Conservation (phyloP, 179 eudicot genomes). For the Heliamphora pulchella region DNA sequence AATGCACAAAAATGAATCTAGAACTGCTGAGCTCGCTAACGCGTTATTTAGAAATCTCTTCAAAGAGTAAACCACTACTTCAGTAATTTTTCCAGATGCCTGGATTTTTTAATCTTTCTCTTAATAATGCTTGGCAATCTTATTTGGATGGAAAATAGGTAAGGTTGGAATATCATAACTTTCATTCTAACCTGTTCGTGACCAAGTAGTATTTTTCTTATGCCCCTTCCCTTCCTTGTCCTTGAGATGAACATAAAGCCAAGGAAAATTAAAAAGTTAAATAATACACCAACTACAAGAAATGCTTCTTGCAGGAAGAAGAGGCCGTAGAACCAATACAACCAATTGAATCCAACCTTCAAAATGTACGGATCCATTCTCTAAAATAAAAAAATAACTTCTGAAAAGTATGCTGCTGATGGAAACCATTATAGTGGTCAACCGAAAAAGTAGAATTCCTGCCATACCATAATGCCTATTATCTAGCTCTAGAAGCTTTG, state of each 20-base stretch:
- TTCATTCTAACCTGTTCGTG: neutral
- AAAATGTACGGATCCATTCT: neutral
- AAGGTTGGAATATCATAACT: neutral
- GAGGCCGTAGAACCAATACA: neutral
- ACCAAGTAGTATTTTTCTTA: conserved; percentile 1
- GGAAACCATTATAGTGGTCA: neutral
- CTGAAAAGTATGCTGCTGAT: neutral
- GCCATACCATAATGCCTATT: no score
- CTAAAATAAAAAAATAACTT: neutral
- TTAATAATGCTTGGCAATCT: neutral
- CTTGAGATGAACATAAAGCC: neutral
- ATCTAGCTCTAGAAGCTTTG: no score
- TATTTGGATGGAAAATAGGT: neutral
- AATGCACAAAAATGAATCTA: no score
- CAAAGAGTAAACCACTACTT: neutral
- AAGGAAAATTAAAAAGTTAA: neutral
- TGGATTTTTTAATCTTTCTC: neutral
- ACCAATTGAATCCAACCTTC: neutral
- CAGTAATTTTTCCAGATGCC: neutral
- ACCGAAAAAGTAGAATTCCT: no score
- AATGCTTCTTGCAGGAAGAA: neutral
- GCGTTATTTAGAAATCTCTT: neutral
- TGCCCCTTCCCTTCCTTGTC: neutral
- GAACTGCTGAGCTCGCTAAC: neutral
- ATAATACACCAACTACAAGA: neutral